Percentiles rank a stretch among this genome's conserved stretches.
Conservation (phyloP, 352 stramenopile species). For the Globisporangium nagaii region DNA sequence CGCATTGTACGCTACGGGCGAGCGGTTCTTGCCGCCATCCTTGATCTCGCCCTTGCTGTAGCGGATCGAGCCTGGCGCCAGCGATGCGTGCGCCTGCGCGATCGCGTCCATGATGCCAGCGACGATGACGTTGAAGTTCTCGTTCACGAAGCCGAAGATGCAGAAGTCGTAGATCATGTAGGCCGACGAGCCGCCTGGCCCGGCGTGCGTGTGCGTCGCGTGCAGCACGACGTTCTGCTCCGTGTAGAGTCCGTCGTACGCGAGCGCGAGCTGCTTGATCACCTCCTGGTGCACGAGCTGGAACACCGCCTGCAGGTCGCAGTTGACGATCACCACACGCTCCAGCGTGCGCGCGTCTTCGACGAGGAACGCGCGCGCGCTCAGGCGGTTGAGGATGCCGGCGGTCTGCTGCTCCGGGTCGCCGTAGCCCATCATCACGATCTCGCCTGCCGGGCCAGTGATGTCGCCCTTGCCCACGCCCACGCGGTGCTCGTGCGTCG, state of each 20-base stretch:
- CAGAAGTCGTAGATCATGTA: slow-evolving; percentile 69
- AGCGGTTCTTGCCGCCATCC: slow-evolving; percentile 60
- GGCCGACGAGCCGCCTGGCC: slow-evolving; percentile 61
- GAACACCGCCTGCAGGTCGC: slow-evolving; percentile 36
- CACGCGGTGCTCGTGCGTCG: slow-evolving; percentile 19
- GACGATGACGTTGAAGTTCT: slow-evolving; percentile 67
- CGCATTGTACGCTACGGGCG: slow-evolving; percentile 52
- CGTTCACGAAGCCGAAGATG: slow-evolving; percentile 33
- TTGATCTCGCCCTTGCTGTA: slow-evolving; percentile 23
- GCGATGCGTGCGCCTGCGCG: slow-evolving; percentile 38
- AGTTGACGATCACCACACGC: slow-evolving; percentile 42
- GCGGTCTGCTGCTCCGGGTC: slow-evolving; percentile 32
- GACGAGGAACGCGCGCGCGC: slow-evolving; percentile 61
- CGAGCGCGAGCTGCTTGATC: slow-evolving; percentile 20
- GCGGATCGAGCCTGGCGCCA: slow-evolving; percentile 34
- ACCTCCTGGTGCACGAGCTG: slow-evolving; percentile 52
- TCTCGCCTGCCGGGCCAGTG: slow-evolving; percentile 45
- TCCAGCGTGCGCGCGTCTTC: slow-evolving; percentile 23
- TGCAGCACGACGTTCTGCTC: slow-evolving; percentile 69
- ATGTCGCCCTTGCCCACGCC: slow-evolving; percentile 57
- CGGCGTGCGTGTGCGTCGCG: slow-evolving; percentile 79
- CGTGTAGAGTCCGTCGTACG: slow-evolving; percentile 36
- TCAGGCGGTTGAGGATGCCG: slow-evolving; percentile 55
- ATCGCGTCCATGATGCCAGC: slow-evolving; percentile 64
- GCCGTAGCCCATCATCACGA: slow-evolving; percentile 70